Evolutionary conservation across 2,329 filamentous ascomycete species (phyloP), one percentile per base, ranked within the genome.

Genomic region (Sporothrix sp.): DNA sequence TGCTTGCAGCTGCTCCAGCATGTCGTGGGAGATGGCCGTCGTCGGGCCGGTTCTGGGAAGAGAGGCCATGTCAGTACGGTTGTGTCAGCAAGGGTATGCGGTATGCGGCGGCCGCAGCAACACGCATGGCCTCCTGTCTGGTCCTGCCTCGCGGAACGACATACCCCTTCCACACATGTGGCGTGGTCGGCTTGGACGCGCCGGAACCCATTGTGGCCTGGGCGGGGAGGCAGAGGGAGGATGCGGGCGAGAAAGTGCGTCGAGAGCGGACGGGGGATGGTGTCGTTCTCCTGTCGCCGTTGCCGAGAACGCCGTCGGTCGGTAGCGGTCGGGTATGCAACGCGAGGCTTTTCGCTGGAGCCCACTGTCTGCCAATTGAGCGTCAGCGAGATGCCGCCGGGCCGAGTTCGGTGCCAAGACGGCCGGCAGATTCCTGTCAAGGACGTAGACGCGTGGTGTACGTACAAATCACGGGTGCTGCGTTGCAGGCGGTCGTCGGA

Each of bases 1-100:
- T 55, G 81, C 79, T 67, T 95, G 87, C 55, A 97, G 75, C 54
- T 83, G 81, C 62, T 95, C 83, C 61, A 94, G 76, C 62, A 96
- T 75, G 63, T 86, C 82, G 63, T 87, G 82, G 58, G 89, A 95
- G 67, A 95, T 66, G 60, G 74, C 71, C 57, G 72, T 30, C 30
- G 43, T 16, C 30, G 75, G 71, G 44, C 71, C 68, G 53, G 66
- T 61, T 54, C 68, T 70, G 49, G 58, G 63, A 61, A 60, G 37
- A 32, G 25, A 37, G 7, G 16, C n/a, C n/a, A n/a, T n/a, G n/a
- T n/a, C n/a, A n/a, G n/a, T n/a, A n/a, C n/a, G n/a, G n/a, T n/a
- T n/a, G n/a, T n/a, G n/a, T n/a, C n/a, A n/a, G n/a, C n/a, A n/a
- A n/a, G n/a, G n/a, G n/a, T n/a, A n/a, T n/a, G n/a, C n/a, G n/a